Evolutionary conservation across 768 basidiomycete genomes (phyloP), one percentile per base, ranked within the genome.

Genomic region (Auricularia sp.): DNA sequence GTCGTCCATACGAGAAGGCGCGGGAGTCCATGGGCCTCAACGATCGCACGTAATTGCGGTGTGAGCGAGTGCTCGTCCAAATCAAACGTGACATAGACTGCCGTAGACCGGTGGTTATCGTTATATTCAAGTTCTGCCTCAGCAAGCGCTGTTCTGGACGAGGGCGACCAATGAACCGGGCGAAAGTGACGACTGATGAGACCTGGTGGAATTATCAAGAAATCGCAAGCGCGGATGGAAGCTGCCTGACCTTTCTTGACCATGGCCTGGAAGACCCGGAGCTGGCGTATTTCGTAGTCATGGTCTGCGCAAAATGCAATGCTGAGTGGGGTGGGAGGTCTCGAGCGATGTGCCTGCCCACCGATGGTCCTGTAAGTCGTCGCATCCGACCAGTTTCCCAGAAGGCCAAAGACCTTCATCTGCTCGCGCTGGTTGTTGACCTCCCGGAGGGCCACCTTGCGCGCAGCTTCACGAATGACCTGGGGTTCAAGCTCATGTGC

Each of bases 141-240:
- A 0, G 96, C 96, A 14, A 99, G 77, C 0, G 96, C 96, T 5
- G 96, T 95, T 51, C 83, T 85, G 1, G 95, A 97, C 0, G 94
- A 96, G 2, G 96, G 96, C 0, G 96, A 98, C 73, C 92, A 98
- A 73, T 97, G 86, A 4, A 95, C 92, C 0, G 96, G 96, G 35
- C 94, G 86, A 69, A 92, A 87, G 67, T 90, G 86, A 64, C 92
- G 82, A 69, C 89, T 91, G 65, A 98, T 90, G 24, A 94, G 80
- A 54, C 88, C 92, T 89, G 66, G 1, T 45, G 39, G 29, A 42
- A 14, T n/a, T 3, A 35, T 63, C n/a, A 3, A 14, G 4, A 34
- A 62, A 62, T n/a, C 35, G 62, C 63, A 16, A 21, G 14, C 13
- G 37, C 10, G 6, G 21, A 39, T 63, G 39, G 0, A 29, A 62